Conservation (phyloP, 192 early-diverging fungal species). For the Umbelopsis isabellina region DNA sequence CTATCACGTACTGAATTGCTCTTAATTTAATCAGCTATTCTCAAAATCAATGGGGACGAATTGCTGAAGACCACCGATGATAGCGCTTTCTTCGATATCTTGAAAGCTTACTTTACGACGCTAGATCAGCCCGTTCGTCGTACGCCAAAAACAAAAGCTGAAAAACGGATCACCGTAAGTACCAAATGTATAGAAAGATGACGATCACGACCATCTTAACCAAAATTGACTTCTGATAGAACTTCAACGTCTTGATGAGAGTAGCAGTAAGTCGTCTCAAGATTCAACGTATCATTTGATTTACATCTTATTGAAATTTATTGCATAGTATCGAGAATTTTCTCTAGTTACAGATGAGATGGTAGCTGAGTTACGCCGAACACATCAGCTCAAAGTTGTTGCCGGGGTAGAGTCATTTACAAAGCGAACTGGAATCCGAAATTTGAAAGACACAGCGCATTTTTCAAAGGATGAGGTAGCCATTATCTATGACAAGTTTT, state of each 20-base stretch:
- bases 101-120: conserved; percentile 77
- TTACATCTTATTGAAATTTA: conserved; percentile 50
- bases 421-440: conserved; percentile 77
- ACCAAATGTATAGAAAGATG: conserved; percentile 53
- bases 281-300: conserved; percentile 64
- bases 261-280: conserved; percentile 24
- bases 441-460: conserved; percentile 60
- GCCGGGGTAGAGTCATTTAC: conserved; percentile 84
- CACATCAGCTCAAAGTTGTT: conserved; percentile 80
- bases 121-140: conserved; percentile 71
- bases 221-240: not conserved
- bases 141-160: not conserved
- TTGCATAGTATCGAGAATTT: conserved; percentile 84
- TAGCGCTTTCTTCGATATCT: conserved; percentile 62
- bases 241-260: conserved; percentile 1
- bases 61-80: conserved; percentile 59
- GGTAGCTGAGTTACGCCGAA: conserved; percentile 74
- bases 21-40: conserved; percentile 58
- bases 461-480: conserved; percentile 80
- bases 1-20: not conserved
- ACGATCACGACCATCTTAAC: conserved; percentile 32
- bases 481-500: conserved; percentile 83
- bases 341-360: conserved; percentile 68
- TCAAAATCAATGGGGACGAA: conserved; percentile 80
- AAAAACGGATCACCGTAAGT: conserved; percentile 23